Conservation (phyloP, 306 rosid genomes). For the Begonia fuchsioides region DNA sequence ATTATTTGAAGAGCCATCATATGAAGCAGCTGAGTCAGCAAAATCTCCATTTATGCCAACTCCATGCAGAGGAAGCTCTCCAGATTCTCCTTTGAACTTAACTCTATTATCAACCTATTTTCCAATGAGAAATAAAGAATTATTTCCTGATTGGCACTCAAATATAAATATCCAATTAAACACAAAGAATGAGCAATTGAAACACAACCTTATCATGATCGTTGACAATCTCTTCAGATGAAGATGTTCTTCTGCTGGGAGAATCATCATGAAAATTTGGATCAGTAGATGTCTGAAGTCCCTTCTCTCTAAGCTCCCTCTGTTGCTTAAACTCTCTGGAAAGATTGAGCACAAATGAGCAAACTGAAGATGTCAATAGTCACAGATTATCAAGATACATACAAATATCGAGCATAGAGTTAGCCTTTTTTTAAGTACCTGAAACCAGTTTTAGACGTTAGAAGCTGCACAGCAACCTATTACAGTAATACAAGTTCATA, state of each 20-base stretch:
- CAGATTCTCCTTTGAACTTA: conserved; percentile 49
- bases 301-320: conserved; percentile 94
- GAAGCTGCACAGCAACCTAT: conserved; percentile 96
- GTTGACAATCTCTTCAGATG: conserved; percentile 44
- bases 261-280: conserved; percentile 51
- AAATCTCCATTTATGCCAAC: conserved; percentile 51
- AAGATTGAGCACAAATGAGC: conserved; percentile 21
- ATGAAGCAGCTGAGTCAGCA: conserved; percentile 66
- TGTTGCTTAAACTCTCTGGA: conserved; percentile 98
- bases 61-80: conserved; percentile 42
- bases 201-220: conserved; percentile 57
- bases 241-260: conserved; percentile 42
- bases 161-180: background rate
- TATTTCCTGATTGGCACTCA: background rate
- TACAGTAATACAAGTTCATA: conserved; percentile 7
- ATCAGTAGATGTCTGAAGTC: conserved; percentile 65
- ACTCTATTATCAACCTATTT: conserved; percentile 52
- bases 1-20: conserved; percentile 79
- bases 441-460: conserved; percentile 98
- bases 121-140: background rate
- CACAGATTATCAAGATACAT: no score
- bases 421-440: conserved; percentile 43
- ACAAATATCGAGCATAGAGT: conserved; percentile 12
- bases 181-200: conserved; percentile 3
- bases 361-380: conserved; percentile 7